Conservation (phyloP, 176 grass and related monocot species). For the Secale cereale region DNA sequence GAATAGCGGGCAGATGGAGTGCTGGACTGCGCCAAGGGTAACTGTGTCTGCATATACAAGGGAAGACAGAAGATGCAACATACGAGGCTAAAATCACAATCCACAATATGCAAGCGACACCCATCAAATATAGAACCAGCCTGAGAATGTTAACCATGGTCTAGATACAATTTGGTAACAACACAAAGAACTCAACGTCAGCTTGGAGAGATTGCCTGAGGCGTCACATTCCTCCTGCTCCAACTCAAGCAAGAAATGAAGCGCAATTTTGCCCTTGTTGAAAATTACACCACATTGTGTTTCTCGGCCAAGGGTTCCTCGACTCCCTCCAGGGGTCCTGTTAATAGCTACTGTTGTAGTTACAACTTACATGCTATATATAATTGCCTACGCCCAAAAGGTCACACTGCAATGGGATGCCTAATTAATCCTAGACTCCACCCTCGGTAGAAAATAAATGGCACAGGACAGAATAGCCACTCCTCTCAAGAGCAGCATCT, state of each 20-base stretch:
- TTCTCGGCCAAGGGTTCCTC: neutral
- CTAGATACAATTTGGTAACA: neutral
- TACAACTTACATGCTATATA: slow-evolving; percentile 13
- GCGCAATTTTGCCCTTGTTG: neutral
- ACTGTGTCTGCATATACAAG: neutral
- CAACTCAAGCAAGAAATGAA: neutral
- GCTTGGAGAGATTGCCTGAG: neutral
- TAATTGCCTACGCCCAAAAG: neutral
- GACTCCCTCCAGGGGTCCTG: slow-evolving; percentile 10
- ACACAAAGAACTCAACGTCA: neutral
- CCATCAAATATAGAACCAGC: neutral
- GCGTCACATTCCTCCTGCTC: neutral
- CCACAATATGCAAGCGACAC: too few species aligned
- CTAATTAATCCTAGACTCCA: neutral
- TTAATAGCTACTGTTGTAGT: neutral
- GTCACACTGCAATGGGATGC: neutral
- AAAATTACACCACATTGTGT: neutral
- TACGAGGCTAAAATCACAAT: neutral
- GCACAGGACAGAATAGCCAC: neutral
- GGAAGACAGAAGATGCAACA: neutral
- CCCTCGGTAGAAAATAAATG: slow-evolving; percentile 7
- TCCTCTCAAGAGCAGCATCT: neutral
- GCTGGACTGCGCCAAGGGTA: too few species aligned
- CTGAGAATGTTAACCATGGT: neutral
- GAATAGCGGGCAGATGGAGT: too few species aligned